These are phyloP conservation scores for Lactifluus rugatus DNA, from an alignment of 768 basidiomycete species.

Conservation along the genomic window DNA sequence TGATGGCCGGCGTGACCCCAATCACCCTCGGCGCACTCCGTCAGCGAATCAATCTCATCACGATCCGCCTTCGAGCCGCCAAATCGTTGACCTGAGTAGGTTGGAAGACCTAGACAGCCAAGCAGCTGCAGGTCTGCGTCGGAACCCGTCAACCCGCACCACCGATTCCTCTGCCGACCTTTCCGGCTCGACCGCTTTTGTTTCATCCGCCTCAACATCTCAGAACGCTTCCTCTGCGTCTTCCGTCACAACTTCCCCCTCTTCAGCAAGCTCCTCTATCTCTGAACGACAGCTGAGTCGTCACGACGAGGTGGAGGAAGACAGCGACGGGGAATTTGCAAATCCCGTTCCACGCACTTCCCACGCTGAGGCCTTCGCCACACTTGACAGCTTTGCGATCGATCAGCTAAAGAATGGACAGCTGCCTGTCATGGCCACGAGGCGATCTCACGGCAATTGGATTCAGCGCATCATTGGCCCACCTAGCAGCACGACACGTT, in stretches of 20 bases:
- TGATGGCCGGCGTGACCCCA: not conserved
- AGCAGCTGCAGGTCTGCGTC: not conserved
- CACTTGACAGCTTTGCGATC: slow-evolving; percentile 24
- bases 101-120: not conserved
- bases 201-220: not conserved
- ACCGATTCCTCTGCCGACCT: slow-evolving; percentile 9
- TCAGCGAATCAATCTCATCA: not conserved
- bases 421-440: not conserved
- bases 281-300: slow-evolving; percentile 7
- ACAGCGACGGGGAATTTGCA: slow-evolving; percentile 20
- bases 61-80: not conserved
- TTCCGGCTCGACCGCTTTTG: slow-evolving; percentile 6
- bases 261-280: not conserved
- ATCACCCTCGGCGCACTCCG: not conserved
- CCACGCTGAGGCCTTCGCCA: slow-evolving; percentile 30
- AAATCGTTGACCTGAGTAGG: not conserved
- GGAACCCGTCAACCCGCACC: not conserved
- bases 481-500: slow-evolving; percentile 14
- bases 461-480: slow-evolving; percentile 14
- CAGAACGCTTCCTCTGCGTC: not conserved
- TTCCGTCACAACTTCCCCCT: not conserved
- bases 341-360: slow-evolving; percentile 24
- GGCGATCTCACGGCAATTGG: slow-evolving; percentile 6
- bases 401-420: slow-evolving; percentile 22
- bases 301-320: slow-evolving; percentile 8